Conservation (phyloP, 2,329 filamentous ascomycete genomes). For the Macrophomina pseudophaseolina region DNA sequence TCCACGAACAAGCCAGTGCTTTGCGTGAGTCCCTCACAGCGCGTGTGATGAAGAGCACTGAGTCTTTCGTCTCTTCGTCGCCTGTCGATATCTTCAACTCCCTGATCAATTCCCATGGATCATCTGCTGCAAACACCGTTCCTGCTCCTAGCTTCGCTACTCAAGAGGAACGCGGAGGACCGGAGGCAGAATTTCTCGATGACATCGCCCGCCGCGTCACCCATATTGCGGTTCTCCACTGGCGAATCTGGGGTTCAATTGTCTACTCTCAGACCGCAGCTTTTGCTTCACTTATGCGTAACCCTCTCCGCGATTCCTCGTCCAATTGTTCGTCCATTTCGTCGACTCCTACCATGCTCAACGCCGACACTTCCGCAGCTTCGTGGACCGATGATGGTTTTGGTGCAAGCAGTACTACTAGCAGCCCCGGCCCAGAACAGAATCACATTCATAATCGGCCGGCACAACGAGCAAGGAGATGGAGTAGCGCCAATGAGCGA, state of each 20-base stretch:
- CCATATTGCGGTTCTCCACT: constrained; percentile 85
- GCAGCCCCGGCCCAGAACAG: constrained; percentile 12
- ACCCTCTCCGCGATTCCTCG: background rate
- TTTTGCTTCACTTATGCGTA: constrained; percentile 23
- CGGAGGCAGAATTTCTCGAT: constrained; percentile 49
- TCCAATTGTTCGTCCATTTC: background rate
- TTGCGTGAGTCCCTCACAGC: constrained; percentile 36
- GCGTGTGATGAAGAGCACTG: constrained; percentile 35
- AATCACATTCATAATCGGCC: background rate
- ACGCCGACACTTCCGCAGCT: constrained; percentile 9
- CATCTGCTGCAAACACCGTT: background rate
- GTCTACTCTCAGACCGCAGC: constrained; percentile 60
- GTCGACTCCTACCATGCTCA: background rate
- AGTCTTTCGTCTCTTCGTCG: constrained; percentile 42
- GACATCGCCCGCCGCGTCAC: constrained; percentile 79
- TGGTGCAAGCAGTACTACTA: background rate
- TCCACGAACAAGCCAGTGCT: constrained; percentile 40
- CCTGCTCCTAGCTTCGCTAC: background rate
- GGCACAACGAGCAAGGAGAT: constrained; percentile 5
- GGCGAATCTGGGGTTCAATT: constrained; percentile 83
- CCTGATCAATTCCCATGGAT: constrained; percentile 38
- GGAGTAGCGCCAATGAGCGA: constrained; percentile 24
- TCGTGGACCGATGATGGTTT: constrained; percentile 22
- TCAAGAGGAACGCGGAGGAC: constrained; percentile 11
- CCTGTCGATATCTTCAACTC: constrained; percentile 52